Percentiles rank a stretch among this genome's conserved stretches.
These are phyloP conservation scores for Combretum micranthum DNA, from an alignment of 345 rosid genomes.

Conservation along the genomic window DNA sequence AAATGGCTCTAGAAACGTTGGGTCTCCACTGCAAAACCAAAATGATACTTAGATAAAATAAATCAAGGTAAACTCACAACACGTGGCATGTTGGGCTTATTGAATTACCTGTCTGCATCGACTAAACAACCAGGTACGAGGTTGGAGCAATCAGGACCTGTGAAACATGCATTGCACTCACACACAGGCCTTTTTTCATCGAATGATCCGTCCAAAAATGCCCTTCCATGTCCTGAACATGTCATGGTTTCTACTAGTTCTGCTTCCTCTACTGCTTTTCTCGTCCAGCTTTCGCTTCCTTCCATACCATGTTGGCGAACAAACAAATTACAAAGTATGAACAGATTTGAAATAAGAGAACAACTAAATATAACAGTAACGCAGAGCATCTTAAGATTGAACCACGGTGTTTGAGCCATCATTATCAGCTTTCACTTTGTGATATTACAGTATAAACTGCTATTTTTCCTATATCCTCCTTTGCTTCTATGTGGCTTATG, in stretches of 20 bases:
- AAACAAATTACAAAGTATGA: too few species aligned
- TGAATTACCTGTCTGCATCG: constrained; percentile 18
- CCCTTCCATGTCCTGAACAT: constrained; percentile 22
- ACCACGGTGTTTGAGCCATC: too few species aligned
- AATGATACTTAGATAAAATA: neutral
- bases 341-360: too few species aligned
- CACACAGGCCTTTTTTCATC: constrained; percentile 9
- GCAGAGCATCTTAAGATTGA: too few species aligned
- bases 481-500: too few species aligned
- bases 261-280: constrained; percentile 13
- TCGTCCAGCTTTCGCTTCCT: constrained; percentile 7
- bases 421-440: too few species aligned
- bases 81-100: neutral
- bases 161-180: constrained; percentile 17
- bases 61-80: too few species aligned
- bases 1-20: constrained; percentile 20
- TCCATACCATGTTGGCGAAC: too few species aligned
- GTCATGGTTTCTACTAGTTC: constrained; percentile 8
- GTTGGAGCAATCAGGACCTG: constrained; percentile 15
- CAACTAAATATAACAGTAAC: too few species aligned
- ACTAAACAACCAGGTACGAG: constrained; percentile 9
- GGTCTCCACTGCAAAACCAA: constrained; percentile 17
- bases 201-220: constrained; percentile 13
- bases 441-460: too few species aligned
- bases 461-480: too few species aligned